Base-by-base conservation (phyloP, 2,329 filamentous ascomycete genomes). In the Exophiala xenobiotica region DNA sequence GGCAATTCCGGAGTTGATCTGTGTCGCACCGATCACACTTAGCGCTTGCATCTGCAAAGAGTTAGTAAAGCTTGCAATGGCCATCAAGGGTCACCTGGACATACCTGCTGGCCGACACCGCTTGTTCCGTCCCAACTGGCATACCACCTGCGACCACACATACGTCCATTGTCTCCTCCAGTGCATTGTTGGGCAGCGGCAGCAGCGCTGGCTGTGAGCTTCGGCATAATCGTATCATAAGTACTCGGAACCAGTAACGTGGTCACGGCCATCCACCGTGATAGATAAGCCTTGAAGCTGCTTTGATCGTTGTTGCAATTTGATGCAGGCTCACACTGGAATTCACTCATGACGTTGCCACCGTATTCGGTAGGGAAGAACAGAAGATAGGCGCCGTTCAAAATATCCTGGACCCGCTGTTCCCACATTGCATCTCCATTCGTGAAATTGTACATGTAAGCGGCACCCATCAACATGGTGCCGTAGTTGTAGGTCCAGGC, bases 221-320 rank as follows among this genome's bases (percentile, higher is more conserved):
- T 75, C 0, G 81, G 77, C 50, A 79, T 69, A 58, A 90, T 82
- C 12, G 64, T 70, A 1, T 75, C 68, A 33, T 68, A 68, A 1
- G 79, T 82, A 39, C 76, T 77, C 0, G 86, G 85, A 0, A 81
- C 83, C n/a, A 88, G 50, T 58, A 85, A 76, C 2, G 80, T 78
- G 1, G 79, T 75, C 18, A 78, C 74, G 3, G 80, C 75, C 59
- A 89, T 72, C 82, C 84, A 87, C 33, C 83, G 78, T 59, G 82
- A 77, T 14, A 88, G 73, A 51, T 85, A 83, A 31, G 85, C 85
- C 68, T 88, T 88, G 78, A 86, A 90, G 1, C 81, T 81, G 53
- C 81, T 69, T 75, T 90, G 87, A 62, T 92, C 88, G 41, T 79
- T 75, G 51, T 84, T 84, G 73, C 88, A 92, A 16, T 71, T 77